A percentile compares a stretch with the other conserved stretches of the same genome.
These are phyloP conservation scores for Xylariales sp. DNA, from an alignment of 2,329 filamentous ascomycete species.

Conservation along the genomic window DNA sequence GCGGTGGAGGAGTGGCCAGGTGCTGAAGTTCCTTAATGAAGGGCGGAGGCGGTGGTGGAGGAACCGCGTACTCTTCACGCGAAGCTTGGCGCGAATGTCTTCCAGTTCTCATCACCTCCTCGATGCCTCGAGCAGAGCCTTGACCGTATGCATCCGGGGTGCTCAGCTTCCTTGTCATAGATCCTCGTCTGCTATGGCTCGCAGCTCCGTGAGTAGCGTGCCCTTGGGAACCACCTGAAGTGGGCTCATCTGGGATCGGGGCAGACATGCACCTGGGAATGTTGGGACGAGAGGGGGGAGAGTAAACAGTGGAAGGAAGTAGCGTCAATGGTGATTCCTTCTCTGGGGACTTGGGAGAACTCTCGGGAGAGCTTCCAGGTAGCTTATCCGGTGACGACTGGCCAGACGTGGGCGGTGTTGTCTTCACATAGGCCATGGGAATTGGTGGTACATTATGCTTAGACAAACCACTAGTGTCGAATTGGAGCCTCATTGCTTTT, in stretches of 20 bases:
- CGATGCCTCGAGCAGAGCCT: slow-evolving; percentile 38
- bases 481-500: slow-evolving; percentile 80
- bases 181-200: slow-evolving; percentile 20
- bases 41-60: slow-evolving; percentile 49
- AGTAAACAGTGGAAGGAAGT: slow-evolving; percentile 57
- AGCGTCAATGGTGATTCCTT: slow-evolving; percentile 34
- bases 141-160: slow-evolving; percentile 22
- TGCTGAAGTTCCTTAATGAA: slow-evolving; percentile 61
- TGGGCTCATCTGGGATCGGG: slow-evolving; percentile 44
- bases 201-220: slow-evolving; percentile 31
- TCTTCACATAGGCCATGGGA: slow-evolving; percentile 41
- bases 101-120: slow-evolving; percentile 35
- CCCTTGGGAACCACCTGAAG: slow-evolving; percentile 25
- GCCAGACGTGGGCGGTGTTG: slow-evolving; percentile 34
- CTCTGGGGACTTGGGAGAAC: slow-evolving; percentile 22
- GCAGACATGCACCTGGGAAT: slow-evolving; percentile 62
- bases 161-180: slow-evolving; percentile 32
- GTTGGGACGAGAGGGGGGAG: slow-evolving; percentile 43
- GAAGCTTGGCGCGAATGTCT: slow-evolving; percentile 38
- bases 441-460: slow-evolving; percentile 54
- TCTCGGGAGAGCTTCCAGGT: slow-evolving; percentile 20
- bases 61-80: slow-evolving; percentile 44
- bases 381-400: slow-evolving; percentile 28
- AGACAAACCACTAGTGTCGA: slow-evolving; percentile 51
- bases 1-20: slow-evolving; percentile 55